A percentile compares a stretch with the other conserved stretches of the same genome.
Evolutionary conservation across 805 yeast genomes (phyloP).

Genomic region (Blastobotrys attinorum): DNA sequence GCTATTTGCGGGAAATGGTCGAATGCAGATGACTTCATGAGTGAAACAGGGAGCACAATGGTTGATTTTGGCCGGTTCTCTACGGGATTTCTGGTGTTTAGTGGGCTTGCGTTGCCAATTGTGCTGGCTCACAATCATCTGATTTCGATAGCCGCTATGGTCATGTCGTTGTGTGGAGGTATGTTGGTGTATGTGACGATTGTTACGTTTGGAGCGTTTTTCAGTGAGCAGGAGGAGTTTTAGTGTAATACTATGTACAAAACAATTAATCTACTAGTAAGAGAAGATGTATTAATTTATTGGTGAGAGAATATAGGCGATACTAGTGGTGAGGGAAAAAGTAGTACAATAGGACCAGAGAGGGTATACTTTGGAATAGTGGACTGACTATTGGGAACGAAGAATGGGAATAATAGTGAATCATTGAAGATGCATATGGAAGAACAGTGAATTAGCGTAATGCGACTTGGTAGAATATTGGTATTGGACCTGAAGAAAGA

Average conservation of each 20-base stretch:
- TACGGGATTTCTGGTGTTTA: conserved; percentile 67
- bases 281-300: not conserved
- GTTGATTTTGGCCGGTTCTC: conserved; percentile 73
- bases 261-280: not conserved
- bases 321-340: too few relatives aligned
- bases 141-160: conserved; percentile 60
- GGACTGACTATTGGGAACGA: too few relatives aligned
- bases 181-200: conserved; percentile 73
- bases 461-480: too few relatives aligned
- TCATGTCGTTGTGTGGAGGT: conserved; percentile 83
- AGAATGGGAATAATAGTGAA: too few relatives aligned
- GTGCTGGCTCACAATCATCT: conserved; percentile 69
- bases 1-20: conserved; percentile 44
- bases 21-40: conserved; percentile 52
- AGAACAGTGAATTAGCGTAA: too few relatives aligned
- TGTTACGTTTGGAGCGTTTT: conserved; percentile 71
- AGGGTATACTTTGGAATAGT: too few relatives aligned
- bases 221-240: conserved; percentile 46
- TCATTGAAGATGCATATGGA: too few relatives aligned
- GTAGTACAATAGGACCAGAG: too few relatives aligned
- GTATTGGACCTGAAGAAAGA: too few relatives aligned
- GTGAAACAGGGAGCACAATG: conserved; percentile 44
- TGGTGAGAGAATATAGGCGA: not conserved
- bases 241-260: conserved; percentile 14
- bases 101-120: conserved; percentile 70